These are phyloP conservation scores for Reticulascus tulasneorum DNA, from an alignment of 2,329 filamentous ascomycete genomes.

Conservation along the genomic window DNA sequence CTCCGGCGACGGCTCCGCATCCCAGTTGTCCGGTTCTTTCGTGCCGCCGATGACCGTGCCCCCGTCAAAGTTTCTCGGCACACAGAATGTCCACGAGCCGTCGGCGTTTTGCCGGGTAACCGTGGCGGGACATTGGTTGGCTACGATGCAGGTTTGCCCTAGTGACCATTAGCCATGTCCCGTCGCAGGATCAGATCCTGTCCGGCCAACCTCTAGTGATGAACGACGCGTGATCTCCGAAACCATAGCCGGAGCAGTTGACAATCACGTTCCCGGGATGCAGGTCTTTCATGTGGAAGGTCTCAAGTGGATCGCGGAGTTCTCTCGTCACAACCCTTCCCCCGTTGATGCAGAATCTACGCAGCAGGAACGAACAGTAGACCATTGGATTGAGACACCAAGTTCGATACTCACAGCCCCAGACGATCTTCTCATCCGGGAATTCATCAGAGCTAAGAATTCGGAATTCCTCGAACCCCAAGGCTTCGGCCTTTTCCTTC, in stretches of 20 bases:
- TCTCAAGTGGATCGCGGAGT: conserved; percentile 32
- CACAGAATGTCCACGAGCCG: conserved; percentile 59
- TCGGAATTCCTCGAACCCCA: conserved; percentile 34
- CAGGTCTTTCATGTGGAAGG: conserved; percentile 28
- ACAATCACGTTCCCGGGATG: conserved; percentile 29
- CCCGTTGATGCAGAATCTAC: conserved; percentile 34
- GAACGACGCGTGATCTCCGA: conserved; percentile 37
- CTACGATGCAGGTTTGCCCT: conserved; percentile 45
- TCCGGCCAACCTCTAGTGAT: conserved; percentile 34
- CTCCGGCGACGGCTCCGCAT: conserved; percentile 40
- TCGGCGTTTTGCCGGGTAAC: conserved; percentile 60
- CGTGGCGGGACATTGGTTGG: conserved; percentile 31
- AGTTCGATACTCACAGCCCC: conserved; percentile 49
- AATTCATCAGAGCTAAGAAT: conserved; percentile 31
- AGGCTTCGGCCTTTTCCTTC: conserved; percentile 21
- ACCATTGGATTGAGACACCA: conserved; percentile 53
- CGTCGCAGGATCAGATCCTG: neutral
- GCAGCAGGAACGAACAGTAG: conserved; percentile 45
- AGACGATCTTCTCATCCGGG: conserved; percentile 34
- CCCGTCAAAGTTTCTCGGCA: conserved; percentile 57
- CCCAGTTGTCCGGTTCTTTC: conserved; percentile 57
- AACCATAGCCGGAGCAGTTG: conserved; percentile 43
- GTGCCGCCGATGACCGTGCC: conserved; percentile 65
- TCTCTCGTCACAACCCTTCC: conserved; percentile 30
- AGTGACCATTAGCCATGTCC: too few relatives aligned